Percentiles rank a stretch among this genome's conserved stretches.
Evolutionary conservation across 2,329 filamentous ascomycete species (phyloP).

Genomic region (Pyrenophora graminea): DNA sequence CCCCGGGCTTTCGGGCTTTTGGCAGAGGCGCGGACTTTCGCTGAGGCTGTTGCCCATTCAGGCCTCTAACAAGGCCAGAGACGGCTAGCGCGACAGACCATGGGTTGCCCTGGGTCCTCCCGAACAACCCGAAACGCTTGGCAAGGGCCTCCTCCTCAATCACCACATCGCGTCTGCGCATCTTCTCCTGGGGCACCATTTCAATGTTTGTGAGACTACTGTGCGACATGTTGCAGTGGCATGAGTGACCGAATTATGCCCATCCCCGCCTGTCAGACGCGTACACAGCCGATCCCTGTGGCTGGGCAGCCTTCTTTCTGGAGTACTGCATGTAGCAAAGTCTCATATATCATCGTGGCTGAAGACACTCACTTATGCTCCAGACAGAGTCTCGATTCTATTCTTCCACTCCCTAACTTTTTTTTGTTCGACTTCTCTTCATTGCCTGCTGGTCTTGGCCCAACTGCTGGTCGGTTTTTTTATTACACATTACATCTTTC

Average conservation of each 20-base stretch:
- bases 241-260: constrained; percentile 11
- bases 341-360: constrained; percentile 6
- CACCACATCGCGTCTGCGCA: not conserved
- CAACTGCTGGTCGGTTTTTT: constrained; percentile 17
- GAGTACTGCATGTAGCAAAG: not conserved
- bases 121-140: too few species aligned
- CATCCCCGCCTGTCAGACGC: constrained; percentile 10
- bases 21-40: too few species aligned
- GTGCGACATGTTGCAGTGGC: constrained; percentile 11
- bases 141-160: too few species aligned
- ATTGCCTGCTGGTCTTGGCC: constrained; percentile 12
- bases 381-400: constrained; percentile 7
- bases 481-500: not conserved
- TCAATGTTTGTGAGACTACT: constrained; percentile 5
- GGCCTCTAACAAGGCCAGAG: too few species aligned
- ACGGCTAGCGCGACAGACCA: too few species aligned
- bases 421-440: constrained; percentile 7
- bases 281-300: constrained; percentile 2
- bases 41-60: too few species aligned
- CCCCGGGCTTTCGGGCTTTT: too few species aligned
- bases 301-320: constrained; percentile 3
- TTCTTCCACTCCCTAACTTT: constrained; percentile 2
- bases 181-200: not conserved
- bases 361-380: not conserved
- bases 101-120: too few species aligned